A percentile compares a stretch with the other conserved stretches of the same genome.
These are phyloP conservation scores for Otatea glauca DNA, from an alignment of 176 grass and related monocot species.

Conservation along the genomic window DNA sequence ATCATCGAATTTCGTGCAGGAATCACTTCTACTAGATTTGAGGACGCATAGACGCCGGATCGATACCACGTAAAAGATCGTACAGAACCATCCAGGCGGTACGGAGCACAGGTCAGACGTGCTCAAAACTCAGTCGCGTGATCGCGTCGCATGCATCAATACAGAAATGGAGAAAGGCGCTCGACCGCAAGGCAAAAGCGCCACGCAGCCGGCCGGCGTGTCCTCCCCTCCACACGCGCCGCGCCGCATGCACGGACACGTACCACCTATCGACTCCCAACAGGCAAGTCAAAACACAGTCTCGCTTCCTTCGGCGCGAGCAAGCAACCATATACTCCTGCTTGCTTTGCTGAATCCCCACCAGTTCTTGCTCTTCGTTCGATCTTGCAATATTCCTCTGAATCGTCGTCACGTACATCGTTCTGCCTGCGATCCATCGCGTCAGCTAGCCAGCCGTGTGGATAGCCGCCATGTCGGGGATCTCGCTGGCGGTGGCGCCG, in stretches of 20 bases:
- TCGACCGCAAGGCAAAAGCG: not conserved
- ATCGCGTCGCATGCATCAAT: too few relatives aligned
- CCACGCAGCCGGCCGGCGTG: constrained; percentile 39
- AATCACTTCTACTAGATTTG: too few relatives aligned
- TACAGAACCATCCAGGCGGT: too few relatives aligned
- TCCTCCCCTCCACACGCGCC: constrained; percentile 19
- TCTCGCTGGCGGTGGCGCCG: constrained; percentile 61
- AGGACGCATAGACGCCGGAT: too few relatives aligned
- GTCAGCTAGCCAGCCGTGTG: too few relatives aligned
- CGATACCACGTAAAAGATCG: too few relatives aligned
- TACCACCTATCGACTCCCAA: not conserved
- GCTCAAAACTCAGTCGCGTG: too few relatives aligned
- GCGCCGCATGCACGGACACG: constrained; percentile 21
- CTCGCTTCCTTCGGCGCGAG: not conserved
- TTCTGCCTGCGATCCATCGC: not conserved
- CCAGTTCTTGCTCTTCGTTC: not conserved
- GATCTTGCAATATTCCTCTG: not conserved
- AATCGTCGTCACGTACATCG: not conserved
- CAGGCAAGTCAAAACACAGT: not conserved
- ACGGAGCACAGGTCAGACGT: too few relatives aligned
- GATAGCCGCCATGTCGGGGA: constrained; percentile 58
- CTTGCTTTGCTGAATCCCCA: not conserved
- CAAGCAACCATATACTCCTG: not conserved
- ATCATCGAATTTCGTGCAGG: too few relatives aligned
- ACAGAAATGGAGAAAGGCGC: too few relatives aligned